Evolutionary conservation across 2,329 filamentous ascomycete genomes (phyloP).

Genomic region (Ophiostoma piceae): DNA sequence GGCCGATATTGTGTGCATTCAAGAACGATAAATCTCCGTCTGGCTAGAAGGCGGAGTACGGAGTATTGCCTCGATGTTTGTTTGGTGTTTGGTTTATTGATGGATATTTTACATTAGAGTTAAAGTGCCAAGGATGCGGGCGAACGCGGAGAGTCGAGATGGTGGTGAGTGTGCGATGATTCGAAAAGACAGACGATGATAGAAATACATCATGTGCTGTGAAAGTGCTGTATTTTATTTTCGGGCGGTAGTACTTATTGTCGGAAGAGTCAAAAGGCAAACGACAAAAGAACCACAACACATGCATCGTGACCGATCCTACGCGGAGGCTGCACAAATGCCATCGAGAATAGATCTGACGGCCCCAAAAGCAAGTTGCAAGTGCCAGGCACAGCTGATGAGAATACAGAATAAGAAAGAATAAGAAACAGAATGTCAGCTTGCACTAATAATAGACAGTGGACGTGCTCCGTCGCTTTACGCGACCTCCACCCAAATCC

Average conservation of each 20-base stretch:
- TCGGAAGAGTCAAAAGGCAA: no score
- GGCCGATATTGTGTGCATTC: neutral
- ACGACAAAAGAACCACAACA: no score
- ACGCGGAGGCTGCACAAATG: neutral
- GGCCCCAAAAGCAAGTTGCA: no score
- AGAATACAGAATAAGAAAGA: neutral
- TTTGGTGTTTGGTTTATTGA: neutral
- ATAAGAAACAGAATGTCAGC: neutral
- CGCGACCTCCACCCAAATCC: slow-evolving; percentile 8
- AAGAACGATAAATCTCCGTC: neutral
- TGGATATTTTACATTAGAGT: neutral
- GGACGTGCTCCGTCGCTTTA: slow-evolving; percentile 4
- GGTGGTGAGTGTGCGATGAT: neutral
- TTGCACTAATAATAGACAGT: slow-evolving; percentile 12
- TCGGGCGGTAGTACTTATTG: no score
- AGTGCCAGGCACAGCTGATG: no score
- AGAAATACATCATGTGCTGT: no score
- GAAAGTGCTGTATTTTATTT: no score
- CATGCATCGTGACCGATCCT: neutral
- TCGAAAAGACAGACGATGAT: no score
- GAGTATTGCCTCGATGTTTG: neutral
- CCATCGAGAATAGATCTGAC: no score
- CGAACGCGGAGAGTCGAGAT: neutral
- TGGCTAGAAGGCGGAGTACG: neutral
- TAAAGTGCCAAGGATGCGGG: neutral